These are phyloP conservation scores for Aspergillus niger DNA, from an alignment of 2,329 filamentous ascomycete genomes.

Conservation along the genomic window DNA sequence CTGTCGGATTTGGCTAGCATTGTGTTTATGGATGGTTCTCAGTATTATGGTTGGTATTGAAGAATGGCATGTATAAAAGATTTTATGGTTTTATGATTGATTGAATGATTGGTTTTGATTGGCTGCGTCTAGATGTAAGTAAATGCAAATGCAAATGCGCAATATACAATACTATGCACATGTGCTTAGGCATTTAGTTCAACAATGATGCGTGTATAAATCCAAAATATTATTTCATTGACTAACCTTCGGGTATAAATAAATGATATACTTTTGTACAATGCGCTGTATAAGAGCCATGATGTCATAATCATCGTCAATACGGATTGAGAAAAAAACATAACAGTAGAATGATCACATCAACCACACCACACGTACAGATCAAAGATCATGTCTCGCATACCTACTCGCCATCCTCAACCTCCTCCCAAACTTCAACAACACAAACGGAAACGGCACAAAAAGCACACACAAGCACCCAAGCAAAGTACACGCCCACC, in stretches of 20 bases:
- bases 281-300: neutral
- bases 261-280: too few species aligned
- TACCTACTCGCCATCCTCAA: slow-evolving; percentile 25
- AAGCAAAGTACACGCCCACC: slow-evolving; percentile 34
- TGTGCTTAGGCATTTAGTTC: too few species aligned
- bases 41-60: neutral
- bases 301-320: neutral
- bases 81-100: slow-evolving; percentile 1
- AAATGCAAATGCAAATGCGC: too few species aligned
- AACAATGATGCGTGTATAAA: too few species aligned
- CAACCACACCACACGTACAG: neutral
- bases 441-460: slow-evolving; percentile 46
- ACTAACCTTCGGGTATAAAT: too few species aligned
- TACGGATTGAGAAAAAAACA: too few species aligned
- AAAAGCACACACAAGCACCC: slow-evolving; percentile 31
- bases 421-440: slow-evolving; percentile 16
- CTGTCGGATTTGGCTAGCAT: neutral
- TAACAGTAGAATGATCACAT: too few species aligned
- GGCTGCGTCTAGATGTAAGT: too few species aligned
- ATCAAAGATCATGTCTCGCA: slow-evolving; percentile 25
- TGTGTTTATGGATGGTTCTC: neutral
- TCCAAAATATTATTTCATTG: too few species aligned
- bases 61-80: slow-evolving; percentile 18
- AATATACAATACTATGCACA: too few species aligned
- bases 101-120: too few species aligned